phyloP scores from a whole-genome alignment of 2,329 filamentous ascomycete species.

The Beauveria scarabaeidicola region DNA sequence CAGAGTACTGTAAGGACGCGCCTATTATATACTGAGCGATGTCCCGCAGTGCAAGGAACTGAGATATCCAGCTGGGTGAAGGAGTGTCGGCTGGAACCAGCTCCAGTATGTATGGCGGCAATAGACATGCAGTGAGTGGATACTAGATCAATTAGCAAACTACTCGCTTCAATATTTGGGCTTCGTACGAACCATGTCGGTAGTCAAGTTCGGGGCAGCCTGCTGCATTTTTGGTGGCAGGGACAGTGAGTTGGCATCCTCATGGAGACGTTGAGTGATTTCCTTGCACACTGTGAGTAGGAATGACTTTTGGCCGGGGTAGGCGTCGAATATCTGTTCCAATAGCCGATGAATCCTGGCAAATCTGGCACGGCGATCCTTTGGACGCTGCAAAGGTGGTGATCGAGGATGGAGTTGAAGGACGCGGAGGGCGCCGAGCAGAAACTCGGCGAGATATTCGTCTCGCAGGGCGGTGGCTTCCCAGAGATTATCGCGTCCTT shows the following conservation, averaged over 20 bases:
- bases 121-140: slow-evolving; percentile 27
- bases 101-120: slow-evolving; percentile 25
- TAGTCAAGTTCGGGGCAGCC: slow-evolving; percentile 28
- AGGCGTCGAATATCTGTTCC: slow-evolving; percentile 31
- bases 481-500: slow-evolving; percentile 28
- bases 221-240: slow-evolving; percentile 25
- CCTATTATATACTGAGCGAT: slow-evolving; percentile 30
- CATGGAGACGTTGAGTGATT: slow-evolving; percentile 25
- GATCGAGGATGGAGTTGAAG: slow-evolving; percentile 30
- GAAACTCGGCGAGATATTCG: slow-evolving; percentile 29
- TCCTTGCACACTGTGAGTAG: slow-evolving; percentile 30
- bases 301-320: slow-evolving; percentile 29
- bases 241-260: slow-evolving; percentile 25
- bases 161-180: too few relatives aligned
- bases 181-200: slow-evolving; percentile 26
- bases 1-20: slow-evolving; percentile 29
- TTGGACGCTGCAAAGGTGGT: slow-evolving; percentile 22
- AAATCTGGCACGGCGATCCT: slow-evolving; percentile 30
- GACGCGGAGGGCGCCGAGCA: slow-evolving; percentile 29
- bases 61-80: slow-evolving; percentile 26
- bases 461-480: slow-evolving; percentile 23
- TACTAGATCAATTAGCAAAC: slow-evolving; percentile 18
- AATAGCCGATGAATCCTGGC: slow-evolving; percentile 28
- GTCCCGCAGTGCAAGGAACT: slow-evolving; percentile 31
- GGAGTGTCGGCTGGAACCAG: slow-evolving; percentile 23